These are phyloP conservation scores for Penicillium sp. DNA, from an alignment of 2,329 filamentous ascomycete genomes.

Conservation along the genomic window DNA sequence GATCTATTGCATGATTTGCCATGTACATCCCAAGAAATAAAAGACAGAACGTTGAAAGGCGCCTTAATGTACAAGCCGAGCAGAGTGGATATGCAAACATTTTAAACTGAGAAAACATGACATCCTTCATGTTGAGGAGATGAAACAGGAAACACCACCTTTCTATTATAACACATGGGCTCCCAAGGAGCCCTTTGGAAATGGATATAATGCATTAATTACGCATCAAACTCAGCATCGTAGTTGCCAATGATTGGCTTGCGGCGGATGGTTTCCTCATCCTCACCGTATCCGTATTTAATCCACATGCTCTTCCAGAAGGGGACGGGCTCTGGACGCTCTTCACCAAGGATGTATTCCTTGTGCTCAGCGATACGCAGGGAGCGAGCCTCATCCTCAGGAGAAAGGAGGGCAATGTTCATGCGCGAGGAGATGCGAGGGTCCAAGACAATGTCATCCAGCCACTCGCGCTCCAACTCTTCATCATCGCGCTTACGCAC, in stretches of 20 bases:
- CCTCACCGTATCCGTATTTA: constrained; percentile 42
- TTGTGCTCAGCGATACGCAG: constrained; percentile 62
- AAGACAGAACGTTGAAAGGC: constrained; percentile 12
- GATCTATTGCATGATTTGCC: neutral
- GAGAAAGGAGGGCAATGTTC: constrained; percentile 70
- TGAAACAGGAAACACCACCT: constrained; percentile 18
- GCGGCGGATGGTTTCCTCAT: constrained; percentile 37
- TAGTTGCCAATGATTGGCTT: constrained; percentile 45
- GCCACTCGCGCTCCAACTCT: constrained; percentile 70
- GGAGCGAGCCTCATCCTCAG: constrained; percentile 69
- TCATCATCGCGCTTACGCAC: constrained; percentile 58
- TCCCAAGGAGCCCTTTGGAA: neutral
- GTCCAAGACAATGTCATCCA: constrained; percentile 73
- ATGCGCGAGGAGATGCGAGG: constrained; percentile 73
- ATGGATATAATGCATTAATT: neutral
- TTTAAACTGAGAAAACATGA: constrained; percentile 14
- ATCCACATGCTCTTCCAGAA: constrained; percentile 43
- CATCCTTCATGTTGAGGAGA: constrained; percentile 8
- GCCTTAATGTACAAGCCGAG: constrained; percentile 26
- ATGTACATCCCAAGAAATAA: constrained; percentile 5
- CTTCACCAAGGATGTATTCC: constrained; percentile 68
- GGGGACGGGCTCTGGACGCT: constrained; percentile 35
- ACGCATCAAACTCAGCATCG: constrained; percentile 32
- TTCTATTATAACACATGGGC: constrained; percentile 22
- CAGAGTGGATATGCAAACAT: constrained; percentile 23